A percentile compares a stretch with the other conserved stretches of the same genome.
phyloP scores from a whole-genome alignment of 2,329 filamentous ascomycete genomes.

The Calycina herbarum region DNA sequence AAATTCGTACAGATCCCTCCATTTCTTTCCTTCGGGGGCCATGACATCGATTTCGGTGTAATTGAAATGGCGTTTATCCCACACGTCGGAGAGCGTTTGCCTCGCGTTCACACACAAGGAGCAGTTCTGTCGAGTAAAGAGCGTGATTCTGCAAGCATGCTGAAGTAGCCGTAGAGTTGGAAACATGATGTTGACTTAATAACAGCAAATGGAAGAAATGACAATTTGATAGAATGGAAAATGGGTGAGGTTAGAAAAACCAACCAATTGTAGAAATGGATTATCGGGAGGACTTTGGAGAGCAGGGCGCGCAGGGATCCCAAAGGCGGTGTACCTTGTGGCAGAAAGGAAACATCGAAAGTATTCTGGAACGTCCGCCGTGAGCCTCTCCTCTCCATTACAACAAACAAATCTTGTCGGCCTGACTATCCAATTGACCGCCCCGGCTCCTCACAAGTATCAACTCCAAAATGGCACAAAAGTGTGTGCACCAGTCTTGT shows the following conservation, averaged over 20 bases:
- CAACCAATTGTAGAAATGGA: neutral
- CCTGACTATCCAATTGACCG: neutral
- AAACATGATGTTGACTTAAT: conserved; percentile 46
- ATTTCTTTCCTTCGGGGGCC: conserved; percentile 59
- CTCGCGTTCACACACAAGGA: conserved; percentile 70
- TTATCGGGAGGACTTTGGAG: too few species aligned
- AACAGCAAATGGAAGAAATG: neutral
- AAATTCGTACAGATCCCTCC: conserved; percentile 76
- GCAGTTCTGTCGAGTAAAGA: conserved; percentile 74
- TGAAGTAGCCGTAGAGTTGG: conserved; percentile 49
- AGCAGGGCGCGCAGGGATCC: too few species aligned
- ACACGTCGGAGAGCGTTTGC: conserved; percentile 65
- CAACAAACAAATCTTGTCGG: neutral
- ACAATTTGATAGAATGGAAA: neutral
- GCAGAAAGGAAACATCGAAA: neutral
- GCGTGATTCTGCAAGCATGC: conserved; percentile 64
- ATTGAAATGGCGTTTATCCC: conserved; percentile 64
- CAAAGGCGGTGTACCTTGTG: neutral
- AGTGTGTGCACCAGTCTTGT: conserved; percentile 96
- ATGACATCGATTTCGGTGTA: conserved; percentile 72
- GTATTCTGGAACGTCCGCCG: neutral
- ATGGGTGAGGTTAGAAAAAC: neutral
- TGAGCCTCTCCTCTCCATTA: neutral
- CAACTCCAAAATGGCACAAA: conserved; percentile 52
- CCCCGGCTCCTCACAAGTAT: neutral